Base-by-base conservation (phyloP, 345 rosid species). In the Eucalyptus fibrosa region DNA sequence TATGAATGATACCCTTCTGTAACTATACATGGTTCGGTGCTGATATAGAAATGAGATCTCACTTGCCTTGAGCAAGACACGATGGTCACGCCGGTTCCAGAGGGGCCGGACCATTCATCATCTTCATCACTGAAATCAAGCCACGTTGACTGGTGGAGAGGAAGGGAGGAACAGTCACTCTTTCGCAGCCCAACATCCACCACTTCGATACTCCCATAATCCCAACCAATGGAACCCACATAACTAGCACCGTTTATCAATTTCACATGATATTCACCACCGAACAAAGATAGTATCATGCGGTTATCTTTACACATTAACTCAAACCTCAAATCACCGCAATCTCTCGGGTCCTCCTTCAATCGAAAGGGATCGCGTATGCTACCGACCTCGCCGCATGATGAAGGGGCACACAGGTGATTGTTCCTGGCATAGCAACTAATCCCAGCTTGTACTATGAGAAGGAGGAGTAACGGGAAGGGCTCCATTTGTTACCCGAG, bases 211-310 rank as follows among this genome's bases (percentile, higher is more conserved):
- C 9, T 10, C 6, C 28, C 62, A 56, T 18, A 15, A 15, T 15
- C 53, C 19, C 53, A 50, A 50, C 16, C 53, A 50, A 50, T 50
- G 7, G 53, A 50, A 50, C 7, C 53, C 51, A 18, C 16, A 2
- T 0, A 50, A 50, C 19, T 50, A 15, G 19, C 7, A 0, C n/a
- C n/a, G n/a, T n/a, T n/a, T 28, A 28, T 60, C 67, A 1, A 12
- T 26, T 11, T 60, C 67, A 28, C 17, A 26, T 3, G n/a, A 60
- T 60, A 60, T 12, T 32, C 17, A 30, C 8, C 32, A 28, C 0
- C 0, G 7, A 4, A 26, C 32, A 12, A 26, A 26, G n/a, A 60
- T 26, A 60, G 2, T 16, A 60, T 14, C 14, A 16, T 60, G 14
- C n/a, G 8, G 8, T 60, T 60, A 26, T 28, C 67, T 60, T 60